Conservation (phyloP, 768 basidiomycete species). For the Suillus discolor region DNA sequence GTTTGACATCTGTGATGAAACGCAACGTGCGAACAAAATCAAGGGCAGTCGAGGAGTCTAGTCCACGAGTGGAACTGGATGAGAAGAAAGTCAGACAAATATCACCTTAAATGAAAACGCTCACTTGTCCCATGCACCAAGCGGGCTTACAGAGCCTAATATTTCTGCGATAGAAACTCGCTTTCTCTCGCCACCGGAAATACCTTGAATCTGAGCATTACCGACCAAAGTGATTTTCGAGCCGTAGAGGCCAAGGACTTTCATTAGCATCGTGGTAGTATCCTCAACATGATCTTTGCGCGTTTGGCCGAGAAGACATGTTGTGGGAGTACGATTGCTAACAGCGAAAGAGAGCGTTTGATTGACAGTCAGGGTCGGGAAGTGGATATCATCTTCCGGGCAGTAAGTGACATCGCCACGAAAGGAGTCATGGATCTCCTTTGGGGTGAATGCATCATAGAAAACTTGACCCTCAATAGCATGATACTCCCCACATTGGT, state of each 20-base stretch:
- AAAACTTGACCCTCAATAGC: conserved; percentile 66
- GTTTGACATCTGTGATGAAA: conserved; percentile 59
- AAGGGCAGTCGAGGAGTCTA: conserved; percentile 70
- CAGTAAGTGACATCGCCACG: conserved; percentile 82
- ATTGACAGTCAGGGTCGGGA: conserved; percentile 79
- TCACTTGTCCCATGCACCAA: neutral
- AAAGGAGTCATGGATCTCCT: conserved; percentile 62
- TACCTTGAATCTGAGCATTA: conserved; percentile 77
- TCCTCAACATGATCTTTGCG: conserved; percentile 31
- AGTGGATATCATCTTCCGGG: conserved; percentile 85
- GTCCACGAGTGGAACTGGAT: conserved; percentile 64
- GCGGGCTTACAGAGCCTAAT: conserved; percentile 33
- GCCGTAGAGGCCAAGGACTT: conserved; percentile 78
- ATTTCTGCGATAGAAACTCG: conserved; percentile 79
- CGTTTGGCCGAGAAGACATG: conserved; percentile 45
- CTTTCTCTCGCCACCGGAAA: conserved; percentile 80
- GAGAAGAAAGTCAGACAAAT: neutral
- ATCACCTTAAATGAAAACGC: neutral
- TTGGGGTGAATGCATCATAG: conserved; percentile 75
- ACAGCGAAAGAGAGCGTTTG: conserved; percentile 75
- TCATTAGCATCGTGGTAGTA: conserved; percentile 50
- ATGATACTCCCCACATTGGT: conserved; percentile 70
- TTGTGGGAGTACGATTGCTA: conserved; percentile 64
- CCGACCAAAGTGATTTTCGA: conserved; percentile 76
- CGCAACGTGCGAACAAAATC: conserved; percentile 74